These are phyloP conservation scores for Leucoagaricus sp. DNA, from an alignment of 1,284 basidiomycete genomes.

Conservation along the genomic window DNA sequence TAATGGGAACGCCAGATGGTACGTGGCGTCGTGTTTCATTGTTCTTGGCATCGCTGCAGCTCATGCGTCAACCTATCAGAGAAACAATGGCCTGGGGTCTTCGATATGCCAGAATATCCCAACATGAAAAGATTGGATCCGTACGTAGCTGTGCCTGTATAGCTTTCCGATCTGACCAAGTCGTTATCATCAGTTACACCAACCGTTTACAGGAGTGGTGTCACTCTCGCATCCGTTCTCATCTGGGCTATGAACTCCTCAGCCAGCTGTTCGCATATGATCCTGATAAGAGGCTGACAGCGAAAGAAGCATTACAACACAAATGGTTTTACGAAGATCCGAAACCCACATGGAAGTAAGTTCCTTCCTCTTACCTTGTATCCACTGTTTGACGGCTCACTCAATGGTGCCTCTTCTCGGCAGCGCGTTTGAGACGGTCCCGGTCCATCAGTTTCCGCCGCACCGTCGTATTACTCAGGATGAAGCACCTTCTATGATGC, in stretches of 20 bases:
- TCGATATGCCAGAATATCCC: constrained; percentile 85
- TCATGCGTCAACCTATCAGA: constrained; percentile 53
- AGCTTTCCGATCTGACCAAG: neutral
- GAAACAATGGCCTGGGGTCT: constrained; percentile 87
- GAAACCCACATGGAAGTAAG: constrained; percentile 72
- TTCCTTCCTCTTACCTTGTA: constrained; percentile 16
- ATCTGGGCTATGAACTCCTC: constrained; percentile 82
- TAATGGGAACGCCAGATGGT: constrained; percentile 90
- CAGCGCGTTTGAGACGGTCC: constrained; percentile 64
- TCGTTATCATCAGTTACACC: constrained; percentile 48
- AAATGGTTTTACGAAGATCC: constrained; percentile 82
- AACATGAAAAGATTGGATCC: constrained; percentile 81
- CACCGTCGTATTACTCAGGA: constrained; percentile 76
- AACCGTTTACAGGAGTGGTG: constrained; percentile 83
- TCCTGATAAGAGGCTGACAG: constrained; percentile 84
- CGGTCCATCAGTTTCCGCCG: constrained; percentile 63
- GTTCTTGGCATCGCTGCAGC: constrained; percentile 83
- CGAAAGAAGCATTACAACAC: constrained; percentile 80
- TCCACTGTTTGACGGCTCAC: neutral
- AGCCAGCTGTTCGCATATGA: constrained; percentile 86
- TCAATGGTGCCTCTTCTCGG: neutral
- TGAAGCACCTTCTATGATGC: constrained; percentile 79
- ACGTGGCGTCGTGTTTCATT: constrained; percentile 22
- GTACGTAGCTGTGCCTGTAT: constrained; percentile 41
- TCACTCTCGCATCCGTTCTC: constrained; percentile 58